These are phyloP conservation scores for Pichia nakasei DNA, from an alignment of 805 yeast genomes.

Conservation along the genomic window DNA sequence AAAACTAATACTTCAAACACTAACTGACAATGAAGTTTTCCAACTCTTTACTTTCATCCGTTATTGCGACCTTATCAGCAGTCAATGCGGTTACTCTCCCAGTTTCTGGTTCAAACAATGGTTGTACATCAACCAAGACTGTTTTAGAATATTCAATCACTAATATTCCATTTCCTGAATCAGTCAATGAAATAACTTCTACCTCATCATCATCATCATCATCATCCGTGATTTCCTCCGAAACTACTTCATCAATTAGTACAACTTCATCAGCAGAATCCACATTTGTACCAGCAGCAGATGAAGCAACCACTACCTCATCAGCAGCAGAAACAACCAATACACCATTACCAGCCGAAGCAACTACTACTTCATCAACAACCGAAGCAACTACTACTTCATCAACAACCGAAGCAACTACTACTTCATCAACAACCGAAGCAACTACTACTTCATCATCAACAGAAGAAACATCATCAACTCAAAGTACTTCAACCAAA, in stretches of 20 bases:
- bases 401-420: conserved; percentile 11
- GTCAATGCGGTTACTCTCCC: background rate
- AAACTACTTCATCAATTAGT: conserved; percentile 2
- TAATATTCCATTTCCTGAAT: conserved; percentile 12
- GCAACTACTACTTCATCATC: conserved; percentile 3
- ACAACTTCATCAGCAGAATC: background rate
- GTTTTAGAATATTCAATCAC: conserved; percentile 14
- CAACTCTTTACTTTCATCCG: background rate
- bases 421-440: conserved; percentile 1
- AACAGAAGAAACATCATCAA: conserved; percentile 1
- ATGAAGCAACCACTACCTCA: no score
- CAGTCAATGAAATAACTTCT: background rate
- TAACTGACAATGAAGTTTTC: background rate
- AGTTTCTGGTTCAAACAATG: background rate
- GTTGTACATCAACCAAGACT: conserved; percentile 10
- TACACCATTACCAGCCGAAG: no score
- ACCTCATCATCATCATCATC: background rate
- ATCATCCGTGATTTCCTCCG: background rate
- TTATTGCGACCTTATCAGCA: conserved; percentile 1
- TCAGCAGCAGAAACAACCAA: no score
- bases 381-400: conserved; percentile 7
- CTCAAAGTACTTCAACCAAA: conserved; percentile 8
- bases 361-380: conserved; percentile 1
- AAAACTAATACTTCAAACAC: no score
- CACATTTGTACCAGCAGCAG: no score